Conservation (phyloP, 192 early-diverging fungal species). For the Rhizophagus clarus region DNA sequence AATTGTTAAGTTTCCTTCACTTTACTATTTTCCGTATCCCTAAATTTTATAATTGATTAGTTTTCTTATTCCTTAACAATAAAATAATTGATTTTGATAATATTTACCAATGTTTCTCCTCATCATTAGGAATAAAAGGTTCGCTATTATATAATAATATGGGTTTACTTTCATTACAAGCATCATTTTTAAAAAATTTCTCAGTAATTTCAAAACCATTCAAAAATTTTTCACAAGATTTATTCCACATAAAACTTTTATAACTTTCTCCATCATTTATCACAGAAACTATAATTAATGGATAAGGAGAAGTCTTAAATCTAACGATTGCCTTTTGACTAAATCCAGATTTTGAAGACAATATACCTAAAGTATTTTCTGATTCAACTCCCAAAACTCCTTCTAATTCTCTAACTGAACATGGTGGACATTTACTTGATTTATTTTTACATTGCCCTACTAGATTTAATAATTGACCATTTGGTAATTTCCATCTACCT, state of each 20-base stretch:
- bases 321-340: neutral
- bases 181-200: neutral
- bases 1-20: too few species aligned
- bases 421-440: neutral
- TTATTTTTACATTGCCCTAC: conserved; percentile 29
- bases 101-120: neutral
- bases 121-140: neutral
- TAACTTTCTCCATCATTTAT: neutral
- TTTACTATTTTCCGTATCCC: too few species aligned
- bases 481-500: conserved; percentile 11
- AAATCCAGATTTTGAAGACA: conserved; percentile 16
- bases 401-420: conserved; percentile 21
- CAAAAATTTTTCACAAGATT: conserved; percentile 11
- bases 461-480: conserved; percentile 6
- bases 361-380: neutral
- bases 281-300: conserved; percentile 9
- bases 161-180: neutral
- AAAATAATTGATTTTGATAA: neutral
- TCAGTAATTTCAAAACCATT: conserved; percentile 1
- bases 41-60: too few species aligned
- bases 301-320: neutral
- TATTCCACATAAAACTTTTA: conserved; percentile 11
- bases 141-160: conserved; percentile 11
- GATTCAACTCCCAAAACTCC: conserved; percentile 7
- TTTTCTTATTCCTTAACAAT: too few species aligned